Evolutionary conservation across 2,329 filamentous ascomycete species (phyloP).

Genomic region (Penicillium psychrosexuale): DNA sequence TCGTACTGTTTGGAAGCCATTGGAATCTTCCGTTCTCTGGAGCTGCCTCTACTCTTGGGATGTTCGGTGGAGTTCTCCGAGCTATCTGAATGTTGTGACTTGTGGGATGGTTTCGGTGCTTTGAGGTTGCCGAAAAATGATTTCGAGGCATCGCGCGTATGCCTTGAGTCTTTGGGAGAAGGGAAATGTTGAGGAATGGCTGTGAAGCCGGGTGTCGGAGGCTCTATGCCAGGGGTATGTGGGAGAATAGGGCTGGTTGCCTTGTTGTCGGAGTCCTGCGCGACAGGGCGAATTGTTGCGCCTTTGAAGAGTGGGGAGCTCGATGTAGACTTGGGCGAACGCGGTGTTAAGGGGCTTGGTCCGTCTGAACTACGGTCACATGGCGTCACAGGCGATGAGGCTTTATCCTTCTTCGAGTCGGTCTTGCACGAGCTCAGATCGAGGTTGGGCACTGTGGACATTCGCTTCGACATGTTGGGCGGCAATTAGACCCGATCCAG

Average conservation of each 20-base stretch:
- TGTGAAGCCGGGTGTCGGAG: conserved; percentile 43
- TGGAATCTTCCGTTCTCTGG: conserved; percentile 41
- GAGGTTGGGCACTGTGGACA: conserved; percentile 37
- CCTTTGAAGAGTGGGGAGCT: conserved; percentile 39
- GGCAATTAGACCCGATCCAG: not conserved
- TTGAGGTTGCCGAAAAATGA: conserved; percentile 49
- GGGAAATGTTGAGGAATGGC: conserved; percentile 47
- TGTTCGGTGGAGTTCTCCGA: conserved; percentile 37
- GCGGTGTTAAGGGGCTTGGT: conserved; percentile 36
- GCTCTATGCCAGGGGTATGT: conserved; percentile 28
- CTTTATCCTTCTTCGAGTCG: conserved; percentile 28
- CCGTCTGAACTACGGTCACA: conserved; percentile 37
- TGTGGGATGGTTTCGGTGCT: conserved; percentile 46
- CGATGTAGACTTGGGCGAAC: conserved; percentile 38
- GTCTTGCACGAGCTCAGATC: conserved; percentile 36
- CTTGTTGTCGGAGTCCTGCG: conserved; percentile 34
- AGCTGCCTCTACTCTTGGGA: conserved; percentile 44
- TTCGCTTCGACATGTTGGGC: conserved; percentile 37
- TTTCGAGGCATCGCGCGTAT: conserved; percentile 44
- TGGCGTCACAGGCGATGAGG: conserved; percentile 34
- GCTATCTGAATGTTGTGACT: conserved; percentile 41
- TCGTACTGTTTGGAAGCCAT: conserved; percentile 38
- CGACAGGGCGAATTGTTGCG: conserved; percentile 42
- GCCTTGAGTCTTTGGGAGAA: conserved; percentile 43
- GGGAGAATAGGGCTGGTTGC: conserved; percentile 29